Percentiles rank a stretch among this genome's conserved stretches.
phyloP scores from a whole-genome alignment of 2,329 filamentous ascomycete species.

The Niveomyces coronatus region DNA sequence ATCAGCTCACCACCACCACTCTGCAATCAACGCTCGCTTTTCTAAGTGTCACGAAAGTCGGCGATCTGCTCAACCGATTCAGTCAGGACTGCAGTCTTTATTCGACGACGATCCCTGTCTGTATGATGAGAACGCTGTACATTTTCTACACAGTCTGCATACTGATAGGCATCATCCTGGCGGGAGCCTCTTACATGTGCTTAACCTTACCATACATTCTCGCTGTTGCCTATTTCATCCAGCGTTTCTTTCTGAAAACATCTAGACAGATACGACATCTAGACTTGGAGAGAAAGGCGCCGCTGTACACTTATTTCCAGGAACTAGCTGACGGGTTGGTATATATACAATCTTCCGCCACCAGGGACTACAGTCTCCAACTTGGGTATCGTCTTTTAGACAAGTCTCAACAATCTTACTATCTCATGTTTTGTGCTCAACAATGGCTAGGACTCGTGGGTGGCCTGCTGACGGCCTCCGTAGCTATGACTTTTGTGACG shows the following conservation, averaged over 20 bases:
- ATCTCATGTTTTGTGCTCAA: background rate
- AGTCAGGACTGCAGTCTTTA: background rate
- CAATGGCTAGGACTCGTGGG: background rate
- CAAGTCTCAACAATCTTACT: constrained; percentile 1
- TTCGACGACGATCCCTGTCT: background rate
- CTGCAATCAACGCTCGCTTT: background rate
- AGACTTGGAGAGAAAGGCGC: constrained; percentile 41
- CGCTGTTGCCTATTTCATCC: constrained; percentile 12
- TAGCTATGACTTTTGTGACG: background rate
- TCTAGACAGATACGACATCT: constrained; percentile 43
- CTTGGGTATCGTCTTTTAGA: background rate
- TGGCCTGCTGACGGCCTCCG: background rate
- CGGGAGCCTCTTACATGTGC: constrained; percentile 6
- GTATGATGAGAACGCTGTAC: background rate
- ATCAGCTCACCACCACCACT: background rate
- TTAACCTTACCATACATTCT: constrained; percentile 31
- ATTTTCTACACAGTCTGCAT: background rate
- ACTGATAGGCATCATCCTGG: background rate
- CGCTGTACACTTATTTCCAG: constrained; percentile 29
- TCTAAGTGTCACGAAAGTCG: background rate
- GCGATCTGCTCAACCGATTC: background rate
- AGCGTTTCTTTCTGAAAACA: constrained; percentile 30
- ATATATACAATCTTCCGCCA: constrained; percentile 16
- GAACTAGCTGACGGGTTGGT: constrained; percentile 21
- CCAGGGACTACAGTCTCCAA: constrained; percentile 1